phyloP scores from a whole-genome alignment of 148 eudicot genomes.

The Persicaria maculosa region DNA sequence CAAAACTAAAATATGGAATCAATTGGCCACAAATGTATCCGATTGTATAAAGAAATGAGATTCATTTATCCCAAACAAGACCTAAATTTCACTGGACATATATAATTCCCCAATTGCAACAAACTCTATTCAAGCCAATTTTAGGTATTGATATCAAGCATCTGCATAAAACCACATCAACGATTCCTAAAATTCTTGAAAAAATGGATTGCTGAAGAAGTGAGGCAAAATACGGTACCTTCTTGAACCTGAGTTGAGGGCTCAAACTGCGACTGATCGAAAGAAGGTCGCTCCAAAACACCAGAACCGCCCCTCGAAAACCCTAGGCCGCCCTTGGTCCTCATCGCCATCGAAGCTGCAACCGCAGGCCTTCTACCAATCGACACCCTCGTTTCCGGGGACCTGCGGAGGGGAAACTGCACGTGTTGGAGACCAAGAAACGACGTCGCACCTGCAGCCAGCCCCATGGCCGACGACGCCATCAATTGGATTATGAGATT shows the following conservation, averaged over 20 bases:
- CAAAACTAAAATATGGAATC: background rate
- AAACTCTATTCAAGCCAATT: background rate
- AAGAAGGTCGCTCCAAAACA: slow-evolving; percentile 32
- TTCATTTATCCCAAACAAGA: too few species aligned
- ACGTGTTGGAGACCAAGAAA: slow-evolving; percentile 6
- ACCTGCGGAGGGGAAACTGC: background rate
- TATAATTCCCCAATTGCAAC: background rate
- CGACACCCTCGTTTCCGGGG: background rate
- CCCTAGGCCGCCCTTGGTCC: slow-evolving; percentile 23
- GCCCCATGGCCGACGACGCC: slow-evolving; percentile 14
- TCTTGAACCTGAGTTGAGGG: slow-evolving; percentile 32
- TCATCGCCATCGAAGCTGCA: slow-evolving; percentile 17
- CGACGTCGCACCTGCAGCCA: slow-evolving; percentile 9
- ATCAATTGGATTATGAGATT: background rate
- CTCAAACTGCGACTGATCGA: slow-evolving; percentile 38
- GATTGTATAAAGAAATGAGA: too few species aligned
- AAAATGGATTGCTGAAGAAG: background rate
- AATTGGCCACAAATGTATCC: too few species aligned
- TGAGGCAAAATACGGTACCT: slow-evolving; percentile 13
- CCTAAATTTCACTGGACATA: background rate
- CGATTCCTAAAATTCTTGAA: too few species aligned
- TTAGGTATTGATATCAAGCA: background rate
- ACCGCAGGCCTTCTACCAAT: background rate
- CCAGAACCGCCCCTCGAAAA: slow-evolving; percentile 27
- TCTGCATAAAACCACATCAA: background rate